These are phyloP conservation scores for Calonectria fujianensis DNA, from an alignment of 2,329 filamentous ascomycete genomes.

Conservation along the genomic window DNA sequence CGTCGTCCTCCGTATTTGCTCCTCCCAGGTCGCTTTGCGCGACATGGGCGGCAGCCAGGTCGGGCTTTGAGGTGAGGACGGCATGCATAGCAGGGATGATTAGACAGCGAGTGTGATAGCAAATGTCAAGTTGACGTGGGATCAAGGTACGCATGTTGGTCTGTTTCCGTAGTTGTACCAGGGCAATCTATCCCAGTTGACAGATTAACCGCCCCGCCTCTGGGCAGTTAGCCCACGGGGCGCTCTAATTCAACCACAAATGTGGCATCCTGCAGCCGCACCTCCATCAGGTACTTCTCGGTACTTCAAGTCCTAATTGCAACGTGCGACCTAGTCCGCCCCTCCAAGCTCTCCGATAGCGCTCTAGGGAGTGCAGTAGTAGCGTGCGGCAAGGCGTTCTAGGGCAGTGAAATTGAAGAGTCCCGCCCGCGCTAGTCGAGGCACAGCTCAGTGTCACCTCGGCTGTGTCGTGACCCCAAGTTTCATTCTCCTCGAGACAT, in stretches of 20 bases:
- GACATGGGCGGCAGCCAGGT: conserved; percentile 31
- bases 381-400: conserved; percentile 16
- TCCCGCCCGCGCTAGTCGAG: neutral
- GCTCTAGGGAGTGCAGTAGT: neutral
- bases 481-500: neutral
- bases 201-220: neutral
- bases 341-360: neutral
- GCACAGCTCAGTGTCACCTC: neutral
- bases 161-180: neutral
- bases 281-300: neutral
- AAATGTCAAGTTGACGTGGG: neutral
- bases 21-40: conserved; percentile 36
- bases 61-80: conserved; percentile 35
- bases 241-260: neutral
- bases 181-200: neutral
- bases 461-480: neutral
- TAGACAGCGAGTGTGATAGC: neutral
- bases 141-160: neutral
- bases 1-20: conserved; percentile 38
- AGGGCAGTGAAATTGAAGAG: neutral
- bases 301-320: neutral
- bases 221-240: neutral
- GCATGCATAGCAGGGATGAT: conserved; percentile 37
- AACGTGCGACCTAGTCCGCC: neutral
- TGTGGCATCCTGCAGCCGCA: neutral